A percentile compares a stretch with the other conserved stretches of the same genome.
These are phyloP conservation scores for Flaveria robusta DNA, from an alignment of 129 eudicot species.

Conservation along the genomic window DNA sequence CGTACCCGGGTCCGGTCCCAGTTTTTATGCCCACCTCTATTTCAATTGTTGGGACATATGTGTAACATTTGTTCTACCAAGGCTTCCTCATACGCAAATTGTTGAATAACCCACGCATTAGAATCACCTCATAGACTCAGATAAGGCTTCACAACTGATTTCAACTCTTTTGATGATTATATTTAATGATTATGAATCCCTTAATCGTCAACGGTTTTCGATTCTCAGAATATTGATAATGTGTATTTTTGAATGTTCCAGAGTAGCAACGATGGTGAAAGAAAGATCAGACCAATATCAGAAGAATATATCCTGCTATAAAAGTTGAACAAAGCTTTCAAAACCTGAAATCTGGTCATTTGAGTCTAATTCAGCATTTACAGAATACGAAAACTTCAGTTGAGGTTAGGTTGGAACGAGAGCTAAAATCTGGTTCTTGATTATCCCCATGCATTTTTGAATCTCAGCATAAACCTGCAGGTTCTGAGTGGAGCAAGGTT, in stretches of 20 bases:
- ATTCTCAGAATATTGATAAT: not conserved
- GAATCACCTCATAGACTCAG: no score
- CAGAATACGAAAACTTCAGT: not conserved
- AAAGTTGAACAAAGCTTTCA: slow-evolving; percentile 20
- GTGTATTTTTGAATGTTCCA: not conserved
- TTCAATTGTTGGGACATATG: not conserved
- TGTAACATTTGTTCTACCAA: not conserved
- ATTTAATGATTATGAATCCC: not conserved
- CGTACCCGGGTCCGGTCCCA: no score
- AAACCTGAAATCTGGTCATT: slow-evolving; percentile 15
- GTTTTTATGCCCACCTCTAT: no score
- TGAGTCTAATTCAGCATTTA: slow-evolving; percentile 10
- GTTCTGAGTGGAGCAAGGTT: slow-evolving; percentile 77
- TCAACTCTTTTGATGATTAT: not conserved
- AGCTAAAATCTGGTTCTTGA: slow-evolving; percentile 85
- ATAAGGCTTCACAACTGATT: not conserved
- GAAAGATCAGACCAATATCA: not conserved
- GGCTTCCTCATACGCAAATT: not conserved
- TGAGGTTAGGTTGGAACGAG: slow-evolving; percentile 66
- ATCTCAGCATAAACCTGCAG: slow-evolving; percentile 72
- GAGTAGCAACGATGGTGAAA: slow-evolving; percentile 12
- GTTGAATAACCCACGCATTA: no score
- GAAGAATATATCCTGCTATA: slow-evolving; percentile 8
- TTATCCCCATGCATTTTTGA: slow-evolving; percentile 86
- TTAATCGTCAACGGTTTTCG: not conserved